Base-by-base conservation (phyloP, 108 stramenopile species). In the Stephanodiscus triporus region DNA sequence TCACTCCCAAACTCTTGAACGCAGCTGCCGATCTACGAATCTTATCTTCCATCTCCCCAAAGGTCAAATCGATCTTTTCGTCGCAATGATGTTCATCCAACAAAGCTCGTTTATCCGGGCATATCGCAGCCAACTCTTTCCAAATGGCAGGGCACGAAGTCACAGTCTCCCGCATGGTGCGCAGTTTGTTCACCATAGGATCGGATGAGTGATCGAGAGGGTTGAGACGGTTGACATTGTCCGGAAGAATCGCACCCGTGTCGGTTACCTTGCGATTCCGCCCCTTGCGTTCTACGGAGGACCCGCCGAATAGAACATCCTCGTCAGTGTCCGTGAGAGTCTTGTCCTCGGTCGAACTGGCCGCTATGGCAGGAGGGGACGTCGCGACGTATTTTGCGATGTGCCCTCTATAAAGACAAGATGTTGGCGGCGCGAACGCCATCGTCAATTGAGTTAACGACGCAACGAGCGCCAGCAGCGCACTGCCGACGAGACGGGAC, bases 41-140 rank as follows among this genome's bases (percentile, higher is more conserved):
- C 17, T 75, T 51, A 10, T 79, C 77, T 59, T 90, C 81, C 87
- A 90, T 87, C 70, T 92, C 66, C 16, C 42, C 16, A 78, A 92
- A 95, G 2, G 85, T 86, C 5, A 78, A 68, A 59, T 88, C 83
- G 49, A 95, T 76, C 32, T 81, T 87, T 14, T 75, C 56, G 50
- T 91, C 86, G 66, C 89, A 93, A 54, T 89, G 48, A 64, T 87
- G 91, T 63, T 91, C 91, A 66, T 95, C 93, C 55, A 91, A 69
- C 14, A 95, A 22, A n/a, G 93, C 93, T 5, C 86, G 69, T 66
- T 82, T 57, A 49, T 88, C 50, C 19, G 88, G 87, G 68, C 86
- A 88, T 26, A 75, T 56, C 30, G 75, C 22, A 3, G 91, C 77
- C 45, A 95, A 63, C 57, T 89, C 81, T 7, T 63, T 72, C 93